Percentiles rank a stretch among this genome's conserved stretches.
Conservation (phyloP, 2,329 filamentous ascomycete genomes). For the Aspergillus candidus region DNA sequence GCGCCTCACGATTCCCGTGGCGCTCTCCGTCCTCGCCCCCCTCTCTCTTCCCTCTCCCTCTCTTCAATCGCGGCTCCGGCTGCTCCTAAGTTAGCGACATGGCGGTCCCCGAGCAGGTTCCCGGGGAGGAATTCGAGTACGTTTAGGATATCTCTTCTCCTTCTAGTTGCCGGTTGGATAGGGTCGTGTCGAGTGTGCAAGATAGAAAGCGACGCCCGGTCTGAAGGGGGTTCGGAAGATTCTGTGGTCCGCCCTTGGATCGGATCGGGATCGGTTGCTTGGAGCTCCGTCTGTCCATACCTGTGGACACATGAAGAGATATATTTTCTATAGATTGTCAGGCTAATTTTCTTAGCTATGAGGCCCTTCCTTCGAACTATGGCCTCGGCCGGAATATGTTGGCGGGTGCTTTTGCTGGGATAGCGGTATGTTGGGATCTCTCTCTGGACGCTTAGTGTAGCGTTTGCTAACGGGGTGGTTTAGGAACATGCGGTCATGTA, state of each 20-base stretch:
- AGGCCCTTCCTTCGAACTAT: constrained; percentile 90
- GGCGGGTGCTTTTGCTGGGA: constrained; percentile 92
- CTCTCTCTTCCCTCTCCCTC: constrained; percentile 9
- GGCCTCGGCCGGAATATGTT: constrained; percentile 91
- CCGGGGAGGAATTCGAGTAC: constrained; percentile 44
- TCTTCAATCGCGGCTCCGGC: constrained; percentile 23
- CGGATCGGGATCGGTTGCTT: too few relatives aligned
- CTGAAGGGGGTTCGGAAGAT: background rate
- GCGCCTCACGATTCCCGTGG: background rate
- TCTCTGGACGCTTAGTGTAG: constrained; percentile 2
- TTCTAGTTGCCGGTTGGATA: background rate
- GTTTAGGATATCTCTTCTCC: constrained; percentile 15
- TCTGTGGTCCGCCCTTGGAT: background rate
- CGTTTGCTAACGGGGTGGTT: constrained; percentile 16
- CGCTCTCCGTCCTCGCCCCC: background rate
- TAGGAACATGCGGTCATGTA: constrained; percentile 98
- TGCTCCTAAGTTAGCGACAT: constrained; percentile 36
- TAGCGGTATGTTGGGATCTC: constrained; percentile 61
- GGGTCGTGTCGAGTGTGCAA: too few relatives aligned
- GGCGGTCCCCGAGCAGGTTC: constrained; percentile 37
- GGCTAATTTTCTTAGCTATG: constrained; percentile 57
- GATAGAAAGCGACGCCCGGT: too few relatives aligned
- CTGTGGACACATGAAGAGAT: too few relatives aligned
- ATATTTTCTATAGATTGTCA: background rate
- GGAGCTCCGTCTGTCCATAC: too few relatives aligned